phyloP scores from a whole-genome alignment of 2,329 filamentous ascomycete genomes.

The Talaromyces sp. region DNA sequence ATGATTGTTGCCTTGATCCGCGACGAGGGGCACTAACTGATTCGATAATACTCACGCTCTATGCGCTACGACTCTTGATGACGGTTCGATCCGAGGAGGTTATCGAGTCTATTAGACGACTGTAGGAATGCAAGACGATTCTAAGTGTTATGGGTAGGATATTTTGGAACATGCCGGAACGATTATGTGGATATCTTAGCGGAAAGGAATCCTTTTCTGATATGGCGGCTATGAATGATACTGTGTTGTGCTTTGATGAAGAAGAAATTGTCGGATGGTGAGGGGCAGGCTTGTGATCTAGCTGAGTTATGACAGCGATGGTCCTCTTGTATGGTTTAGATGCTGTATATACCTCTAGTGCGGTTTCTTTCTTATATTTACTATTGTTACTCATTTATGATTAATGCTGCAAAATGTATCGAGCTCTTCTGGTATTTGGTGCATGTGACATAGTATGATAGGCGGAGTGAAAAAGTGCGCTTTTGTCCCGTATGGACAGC shows the following conservation, averaged over 20 bases:
- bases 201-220: not conserved
- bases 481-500: not conserved
- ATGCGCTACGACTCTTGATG: conserved; percentile 11
- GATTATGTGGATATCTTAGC: not conserved
- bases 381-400: not conserved
- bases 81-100: not conserved
- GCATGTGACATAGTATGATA: not conserved
- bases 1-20: conserved; percentile 96
- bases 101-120: not conserved
- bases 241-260: not conserved
- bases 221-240: not conserved
- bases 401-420: not conserved
- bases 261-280: not conserved
- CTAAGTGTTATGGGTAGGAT: not conserved
- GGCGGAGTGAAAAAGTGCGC: not conserved
- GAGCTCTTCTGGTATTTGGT: not conserved
- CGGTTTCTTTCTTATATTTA: not conserved
- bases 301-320: not conserved
- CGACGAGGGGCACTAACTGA: conserved; percentile 75
- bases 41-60: not conserved
- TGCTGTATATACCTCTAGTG: conserved; percentile 16
- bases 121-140: not conserved
- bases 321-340: conserved; percentile 12
- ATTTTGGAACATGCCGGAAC: not conserved
- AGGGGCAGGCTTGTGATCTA: not conserved